These are phyloP conservation scores for Neurospora intermedia DNA, from an alignment of 495 filamentous ascomycete genomes.

Conservation along the genomic window DNA sequence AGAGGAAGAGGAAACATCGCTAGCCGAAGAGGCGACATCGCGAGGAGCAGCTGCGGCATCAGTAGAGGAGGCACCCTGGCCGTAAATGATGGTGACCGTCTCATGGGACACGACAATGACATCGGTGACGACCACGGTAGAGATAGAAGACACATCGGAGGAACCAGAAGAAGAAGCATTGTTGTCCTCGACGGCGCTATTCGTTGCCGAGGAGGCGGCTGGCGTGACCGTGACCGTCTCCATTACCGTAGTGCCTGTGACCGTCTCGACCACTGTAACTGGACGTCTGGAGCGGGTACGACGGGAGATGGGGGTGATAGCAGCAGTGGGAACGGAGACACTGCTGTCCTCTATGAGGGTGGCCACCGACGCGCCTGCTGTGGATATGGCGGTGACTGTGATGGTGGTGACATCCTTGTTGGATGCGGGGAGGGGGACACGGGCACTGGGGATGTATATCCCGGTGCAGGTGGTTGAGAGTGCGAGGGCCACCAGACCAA, in stretches of 20 bases:
- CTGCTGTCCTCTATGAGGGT: neutral
- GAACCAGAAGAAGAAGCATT: neutral
- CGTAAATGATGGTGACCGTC: neutral
- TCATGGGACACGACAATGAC: neutral
- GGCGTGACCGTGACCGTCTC: neutral
- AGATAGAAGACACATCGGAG: neutral
- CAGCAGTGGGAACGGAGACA: neutral
- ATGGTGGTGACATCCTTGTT: neutral
- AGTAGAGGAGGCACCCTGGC: neutral
- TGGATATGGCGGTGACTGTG: neutral
- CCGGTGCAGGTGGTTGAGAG: neutral
- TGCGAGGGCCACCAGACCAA: neutral
- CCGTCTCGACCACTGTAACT: neutral
- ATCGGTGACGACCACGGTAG: neutral
- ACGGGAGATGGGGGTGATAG: neutral
- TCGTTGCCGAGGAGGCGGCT: neutral
- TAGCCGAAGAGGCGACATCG: neutral
- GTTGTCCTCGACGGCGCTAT: neutral
- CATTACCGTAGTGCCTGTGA: neutral
- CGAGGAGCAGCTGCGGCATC: neutral
- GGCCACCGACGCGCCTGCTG: neutral
- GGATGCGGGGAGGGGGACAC: neutral
- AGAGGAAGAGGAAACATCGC: neutral
- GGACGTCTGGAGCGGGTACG: neutral
- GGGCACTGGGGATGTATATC: too few species aligned